Evolutionary conservation across 2,329 filamentous ascomycete genomes (phyloP).

Genomic region (Ceratocystis smalleyi): DNA sequence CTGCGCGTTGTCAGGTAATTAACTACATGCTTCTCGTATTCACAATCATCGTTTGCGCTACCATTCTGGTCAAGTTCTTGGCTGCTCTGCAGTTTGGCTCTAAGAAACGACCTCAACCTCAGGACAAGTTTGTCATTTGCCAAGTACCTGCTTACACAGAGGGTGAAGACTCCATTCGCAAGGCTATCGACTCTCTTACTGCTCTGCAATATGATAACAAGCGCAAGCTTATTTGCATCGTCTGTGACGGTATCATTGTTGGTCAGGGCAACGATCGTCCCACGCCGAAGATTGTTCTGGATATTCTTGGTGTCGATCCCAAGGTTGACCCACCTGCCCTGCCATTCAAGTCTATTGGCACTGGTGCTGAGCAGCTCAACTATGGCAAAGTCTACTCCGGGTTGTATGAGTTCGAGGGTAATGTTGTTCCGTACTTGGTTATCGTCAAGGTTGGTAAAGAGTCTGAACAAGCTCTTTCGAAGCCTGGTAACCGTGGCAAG

Average conservation of each 20-base stretch:
- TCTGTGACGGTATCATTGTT: constrained; percentile 94
- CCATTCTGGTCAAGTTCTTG: constrained; percentile 79
- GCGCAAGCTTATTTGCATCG: constrained; percentile 86
- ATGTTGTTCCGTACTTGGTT: constrained; percentile 90
- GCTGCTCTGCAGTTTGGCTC: constrained; percentile 86
- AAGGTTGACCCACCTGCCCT: constrained; percentile 90
- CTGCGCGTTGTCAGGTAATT: constrained; percentile 65
- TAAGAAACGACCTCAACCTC: constrained; percentile 72
- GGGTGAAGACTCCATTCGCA: constrained; percentile 84
- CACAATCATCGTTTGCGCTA: constrained; percentile 63
- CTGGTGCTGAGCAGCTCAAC: constrained; percentile 83
- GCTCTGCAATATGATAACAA: constrained; percentile 97
- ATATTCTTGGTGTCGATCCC: constrained; percentile 91
- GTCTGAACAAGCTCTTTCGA: constrained; percentile 76
- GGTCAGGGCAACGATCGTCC: constrained; percentile 91
- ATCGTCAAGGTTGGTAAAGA: constrained; percentile 96
- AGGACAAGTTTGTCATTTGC: constrained; percentile 98
- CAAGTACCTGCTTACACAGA: constrained; percentile 97
- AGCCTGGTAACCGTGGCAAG: constrained; percentile 96
- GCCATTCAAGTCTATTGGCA: constrained; percentile 83
- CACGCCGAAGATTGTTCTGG: constrained; percentile 92
- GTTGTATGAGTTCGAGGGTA: constrained; percentile 92
- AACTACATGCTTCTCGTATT: constrained; percentile 82
- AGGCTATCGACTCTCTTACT: constrained; percentile 85
- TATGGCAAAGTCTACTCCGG: constrained; percentile 98